Evolutionary conservation across 768 basidiomycete genomes (phyloP), one percentile per base, ranked within the genome.

Genomic region (Melanogaster broomeanus): DNA sequence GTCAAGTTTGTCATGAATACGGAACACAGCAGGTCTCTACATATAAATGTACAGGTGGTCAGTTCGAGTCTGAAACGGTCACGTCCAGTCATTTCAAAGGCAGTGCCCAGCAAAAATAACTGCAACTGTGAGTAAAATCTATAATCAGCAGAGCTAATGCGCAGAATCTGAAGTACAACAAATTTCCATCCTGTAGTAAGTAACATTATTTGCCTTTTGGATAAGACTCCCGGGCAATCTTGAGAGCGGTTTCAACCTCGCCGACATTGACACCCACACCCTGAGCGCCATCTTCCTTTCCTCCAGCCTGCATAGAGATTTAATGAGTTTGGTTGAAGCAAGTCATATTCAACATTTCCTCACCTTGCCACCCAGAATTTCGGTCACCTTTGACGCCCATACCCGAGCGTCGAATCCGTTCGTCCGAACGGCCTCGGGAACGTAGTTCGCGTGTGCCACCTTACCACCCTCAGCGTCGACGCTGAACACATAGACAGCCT

Each of bases 281-380:
- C 63, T 95, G 93, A 2, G 89, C 88, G 49, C 82, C 80, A 33
- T 98, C 97, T 52, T 92, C 92, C 71, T 95, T 98, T 13, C 97
- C 97, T 48, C 97, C 97, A 45, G 93, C 93, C 92, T 94, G 50
- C 47, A 48, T 52, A 25, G 34, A 51, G 22, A 45, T 33, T 53
- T 30, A 24, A 48, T 66, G 28, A 40, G 28, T 9, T 40, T 45
- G 45, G 51, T 18, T 47, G 38, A 47, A 10, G 28, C 22, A 40
- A 15, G 39, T 25, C 19, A 18, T 2, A 10, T 45, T 22, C 16
- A 2, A 3, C 61, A 74, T 0, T 24, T n/a, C 18, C 64, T 61
- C 60, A 92, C 93, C 84, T 96, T 98, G 38, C 97, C 97, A 22
- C 95, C 94, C 10, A 98, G 61, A 9, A 94, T 71, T 31, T 87